Conservation (phyloP, 202 grass and related monocot species). For the Musa balbisiana region DNA sequence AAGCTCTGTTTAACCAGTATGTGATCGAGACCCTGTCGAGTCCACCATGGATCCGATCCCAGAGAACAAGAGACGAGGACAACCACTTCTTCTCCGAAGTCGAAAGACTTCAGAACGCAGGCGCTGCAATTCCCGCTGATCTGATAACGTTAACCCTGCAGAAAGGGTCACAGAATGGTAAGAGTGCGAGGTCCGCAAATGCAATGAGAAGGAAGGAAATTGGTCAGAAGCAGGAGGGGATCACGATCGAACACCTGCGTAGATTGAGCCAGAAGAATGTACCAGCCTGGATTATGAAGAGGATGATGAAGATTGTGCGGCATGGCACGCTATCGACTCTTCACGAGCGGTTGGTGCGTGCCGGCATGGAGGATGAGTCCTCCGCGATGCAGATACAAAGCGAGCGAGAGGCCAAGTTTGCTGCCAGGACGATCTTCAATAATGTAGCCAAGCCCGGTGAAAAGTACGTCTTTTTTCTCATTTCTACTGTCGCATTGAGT, state of each 20-base stretch:
- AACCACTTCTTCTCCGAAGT: constrained; percentile 40
- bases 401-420: constrained; percentile 64
- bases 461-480: constrained; percentile 45
- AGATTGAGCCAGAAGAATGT: constrained; percentile 77
- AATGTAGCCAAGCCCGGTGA: constrained; percentile 57
- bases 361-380: constrained; percentile 41
- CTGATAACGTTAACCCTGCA: too few relatives aligned
- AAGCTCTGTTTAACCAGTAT: constrained; percentile 76
- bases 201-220: constrained; percentile 6
- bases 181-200: constrained; percentile 27
- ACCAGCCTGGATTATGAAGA: constrained; percentile 93
- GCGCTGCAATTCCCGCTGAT: constrained; percentile 36
- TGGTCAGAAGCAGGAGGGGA: constrained; percentile 41
- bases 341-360: constrained; percentile 56
- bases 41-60: constrained; percentile 26
- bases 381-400: constrained; percentile 49
- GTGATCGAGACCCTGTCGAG: constrained; percentile 78
- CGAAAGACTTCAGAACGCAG: constrained; percentile 57
- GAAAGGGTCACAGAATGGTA: constrained; percentile 17
- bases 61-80: constrained; percentile 38
- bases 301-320: constrained; percentile 69
- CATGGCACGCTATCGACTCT: constrained; percentile 48
- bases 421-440: constrained; percentile 73
- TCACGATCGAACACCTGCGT: constrained; percentile 62
- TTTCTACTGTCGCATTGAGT: too few relatives aligned